A percentile compares a stretch with the other conserved stretches of the same genome.
Conservation (phyloP, 495 filamentous ascomycete species). For the Glonium stellatum region DNA sequence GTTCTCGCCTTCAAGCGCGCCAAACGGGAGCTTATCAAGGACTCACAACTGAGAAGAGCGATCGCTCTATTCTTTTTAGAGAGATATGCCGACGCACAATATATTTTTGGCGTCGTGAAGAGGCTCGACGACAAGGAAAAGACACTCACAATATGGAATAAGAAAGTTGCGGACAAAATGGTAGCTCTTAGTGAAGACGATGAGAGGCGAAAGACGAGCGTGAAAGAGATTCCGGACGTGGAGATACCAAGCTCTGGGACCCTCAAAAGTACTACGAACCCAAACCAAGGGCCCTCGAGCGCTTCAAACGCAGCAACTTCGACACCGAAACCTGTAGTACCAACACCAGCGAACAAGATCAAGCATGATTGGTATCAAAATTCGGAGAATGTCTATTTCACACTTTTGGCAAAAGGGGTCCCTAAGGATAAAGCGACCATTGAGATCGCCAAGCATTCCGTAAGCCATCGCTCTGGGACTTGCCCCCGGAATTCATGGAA, state of each 20-base stretch:
- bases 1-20: slow-evolving; percentile 61
- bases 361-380: slow-evolving; percentile 80
- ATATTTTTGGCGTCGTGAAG: slow-evolving; percentile 62
- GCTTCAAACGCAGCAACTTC: neutral
- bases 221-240: slow-evolving; percentile 58
- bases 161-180: slow-evolving; percentile 51
- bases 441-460: slow-evolving; percentile 52
- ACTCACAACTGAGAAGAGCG: slow-evolving; percentile 73
- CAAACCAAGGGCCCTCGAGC: neutral
- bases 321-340: slow-evolving; percentile 29
- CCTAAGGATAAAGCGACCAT: slow-evolving; percentile 53
- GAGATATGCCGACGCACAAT: slow-evolving; percentile 67
- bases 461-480: slow-evolving; percentile 23
- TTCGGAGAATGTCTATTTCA: slow-evolving; percentile 55
- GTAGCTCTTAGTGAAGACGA: slow-evolving; percentile 46
- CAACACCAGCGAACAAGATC: slow-evolving; percentile 55
- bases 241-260: slow-evolving; percentile 40
- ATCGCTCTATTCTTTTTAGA: slow-evolving; percentile 65
- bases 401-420: slow-evolving; percentile 65
- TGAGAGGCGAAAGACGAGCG: slow-evolving; percentile 48
- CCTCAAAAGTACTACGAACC: slow-evolving; percentile 25
- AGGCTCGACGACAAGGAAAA: slow-evolving; percentile 55
- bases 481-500: neutral
- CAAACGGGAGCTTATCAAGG: slow-evolving; percentile 70
- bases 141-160: slow-evolving; percentile 56